A percentile compares a stretch with the other conserved stretches of the same genome.
Evolutionary conservation across 441 rosid genomes (phyloP).

Genomic region (Arabidopsis hybrid): DNA sequence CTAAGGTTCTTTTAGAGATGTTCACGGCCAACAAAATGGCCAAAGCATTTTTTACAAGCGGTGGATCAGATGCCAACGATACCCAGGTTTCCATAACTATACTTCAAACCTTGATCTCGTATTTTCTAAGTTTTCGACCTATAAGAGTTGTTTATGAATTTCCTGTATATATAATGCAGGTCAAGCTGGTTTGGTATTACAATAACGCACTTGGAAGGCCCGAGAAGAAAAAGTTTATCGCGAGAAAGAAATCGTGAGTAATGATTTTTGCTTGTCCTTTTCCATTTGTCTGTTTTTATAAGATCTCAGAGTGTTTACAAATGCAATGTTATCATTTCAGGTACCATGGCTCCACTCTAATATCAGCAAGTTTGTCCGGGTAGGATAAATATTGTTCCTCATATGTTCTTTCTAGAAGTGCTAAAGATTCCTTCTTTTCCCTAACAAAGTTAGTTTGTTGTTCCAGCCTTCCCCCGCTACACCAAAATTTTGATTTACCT

Average conservation of each 20-base stretch:
- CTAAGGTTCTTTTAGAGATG: conserved; percentile 79
- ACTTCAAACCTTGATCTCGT: background rate
- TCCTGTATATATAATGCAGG: conserved; percentile 52
- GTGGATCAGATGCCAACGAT: conserved; percentile 95
- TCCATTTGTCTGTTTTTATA: background rate
- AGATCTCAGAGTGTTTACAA: conserved; percentile 24
- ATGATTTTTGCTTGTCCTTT: background rate
- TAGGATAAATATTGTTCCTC: conserved; percentile 38
- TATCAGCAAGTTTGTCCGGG: conserved; percentile 98
- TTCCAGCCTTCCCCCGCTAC: conserved; percentile 84
- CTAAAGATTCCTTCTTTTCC: conserved; percentile 13
- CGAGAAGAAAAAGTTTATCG: conserved; percentile 83
- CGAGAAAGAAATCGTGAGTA: conserved; percentile 75
- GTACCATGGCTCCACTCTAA: conserved; percentile 95
- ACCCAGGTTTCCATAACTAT: conserved; percentile 12
- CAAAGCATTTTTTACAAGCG: conserved; percentile 87
- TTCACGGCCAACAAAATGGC: conserved; percentile 91
- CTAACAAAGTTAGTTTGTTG: conserved; percentile 8
- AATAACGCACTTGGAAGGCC: conserved; percentile 92
- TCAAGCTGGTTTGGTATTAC: conserved; percentile 90
- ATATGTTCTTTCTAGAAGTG: conserved; percentile 9
- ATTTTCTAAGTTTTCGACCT: background rate
- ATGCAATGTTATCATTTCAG: conserved; percentile 45
- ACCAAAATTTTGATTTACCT: conserved; percentile 94
- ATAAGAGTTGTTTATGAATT: conserved; percentile 18